Base-by-base conservation (phyloP, 768 basidiomycete species). In the Sutorius australiensis region DNA sequence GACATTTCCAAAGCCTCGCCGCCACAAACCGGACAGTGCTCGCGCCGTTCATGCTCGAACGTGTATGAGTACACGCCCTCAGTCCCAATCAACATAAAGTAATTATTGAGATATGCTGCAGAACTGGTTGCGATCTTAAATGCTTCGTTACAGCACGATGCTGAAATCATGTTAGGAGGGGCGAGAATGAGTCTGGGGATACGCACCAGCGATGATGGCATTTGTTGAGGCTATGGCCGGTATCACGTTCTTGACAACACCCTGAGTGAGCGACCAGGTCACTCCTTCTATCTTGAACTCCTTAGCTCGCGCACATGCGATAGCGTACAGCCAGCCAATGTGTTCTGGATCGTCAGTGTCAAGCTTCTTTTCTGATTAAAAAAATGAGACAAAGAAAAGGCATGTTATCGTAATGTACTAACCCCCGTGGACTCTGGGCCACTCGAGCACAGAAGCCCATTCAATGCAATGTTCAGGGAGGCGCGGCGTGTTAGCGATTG, bases 181-280 rank as follows among this genome's bases (percentile, higher is more conserved):
- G 11, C 24, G 33, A 38, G 7, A 36, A 52, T 19, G 12, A 40
- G 14, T n/a, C 13, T 21, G 2, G 44, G 45, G 17, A 19, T 51
- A 54, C 79, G 38, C 59, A 90, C 93, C 94, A 44, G 97, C 91
- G 53, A 99, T 94, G 67, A 98, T 95, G 33, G 97, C 97, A 64
- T 99, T 99, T 14, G 97, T 99, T 1, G 92, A 95, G 2, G 97
- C 97, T 60, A 99, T 98, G 40, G 97, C 95, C 19, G 97, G 95
- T 57, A 99, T 98, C 72, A 99, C 97, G 63, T 97, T 97, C 80
- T 99, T 99, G 42, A 99, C 97, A 48, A 99, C 97, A 39, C 97
- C 97, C 68, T 99, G 97, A 0, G 97, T 98, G 34, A 95, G 75
- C 2, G 89, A 87, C 93, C 95, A 99, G 9, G 97, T 98, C 16